A percentile compares a stretch with the other conserved stretches of the same genome.
Conservation (phyloP, 306 rosid species). For the Cicer arietinum region DNA sequence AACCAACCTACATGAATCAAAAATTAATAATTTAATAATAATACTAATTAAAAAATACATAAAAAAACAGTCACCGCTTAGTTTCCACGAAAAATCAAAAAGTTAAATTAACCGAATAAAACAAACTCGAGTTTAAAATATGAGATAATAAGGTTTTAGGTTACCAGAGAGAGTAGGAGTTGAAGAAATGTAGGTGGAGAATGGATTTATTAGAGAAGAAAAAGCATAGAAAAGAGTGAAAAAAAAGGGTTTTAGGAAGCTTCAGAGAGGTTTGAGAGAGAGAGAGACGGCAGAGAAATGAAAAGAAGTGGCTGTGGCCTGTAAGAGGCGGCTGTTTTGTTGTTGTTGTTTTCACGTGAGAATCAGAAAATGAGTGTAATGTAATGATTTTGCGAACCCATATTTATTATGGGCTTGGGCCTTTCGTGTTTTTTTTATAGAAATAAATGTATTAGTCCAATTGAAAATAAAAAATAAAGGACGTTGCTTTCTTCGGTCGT, state of each 20-base stretch:
- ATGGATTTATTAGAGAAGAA: conserved; percentile 27
- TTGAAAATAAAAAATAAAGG: too few relatives aligned
- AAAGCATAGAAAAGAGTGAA: conserved; percentile 19
- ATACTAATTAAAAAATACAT: not conserved
- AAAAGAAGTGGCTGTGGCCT: conserved; percentile 39
- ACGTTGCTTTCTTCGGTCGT: too few relatives aligned
- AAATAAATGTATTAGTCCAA: too few relatives aligned
- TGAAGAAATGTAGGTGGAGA: not conserved
- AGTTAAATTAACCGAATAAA: not conserved
- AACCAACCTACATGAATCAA: not conserved
- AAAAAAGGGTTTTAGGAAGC: conserved; percentile 23
- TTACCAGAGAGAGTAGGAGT: not conserved
- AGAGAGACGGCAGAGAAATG: not conserved
- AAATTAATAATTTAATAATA: not conserved
- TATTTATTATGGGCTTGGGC: not conserved
- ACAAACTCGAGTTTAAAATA: too few relatives aligned
- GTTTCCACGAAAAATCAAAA: not conserved
- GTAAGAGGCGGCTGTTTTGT: conserved; percentile 31
- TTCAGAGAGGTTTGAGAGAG: conserved; percentile 2
- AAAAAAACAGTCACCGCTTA: not conserved
- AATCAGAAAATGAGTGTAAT: not conserved
- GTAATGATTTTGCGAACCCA: not conserved
- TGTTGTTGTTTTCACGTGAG: conserved; percentile 20
- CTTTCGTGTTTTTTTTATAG: not conserved
- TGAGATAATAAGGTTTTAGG: not conserved